A percentile compares a stretch with the other conserved stretches of the same genome.
These are phyloP conservation scores for Colletotrichum sp. DNA, from an alignment of 2,329 filamentous ascomycete genomes.

Conservation along the genomic window DNA sequence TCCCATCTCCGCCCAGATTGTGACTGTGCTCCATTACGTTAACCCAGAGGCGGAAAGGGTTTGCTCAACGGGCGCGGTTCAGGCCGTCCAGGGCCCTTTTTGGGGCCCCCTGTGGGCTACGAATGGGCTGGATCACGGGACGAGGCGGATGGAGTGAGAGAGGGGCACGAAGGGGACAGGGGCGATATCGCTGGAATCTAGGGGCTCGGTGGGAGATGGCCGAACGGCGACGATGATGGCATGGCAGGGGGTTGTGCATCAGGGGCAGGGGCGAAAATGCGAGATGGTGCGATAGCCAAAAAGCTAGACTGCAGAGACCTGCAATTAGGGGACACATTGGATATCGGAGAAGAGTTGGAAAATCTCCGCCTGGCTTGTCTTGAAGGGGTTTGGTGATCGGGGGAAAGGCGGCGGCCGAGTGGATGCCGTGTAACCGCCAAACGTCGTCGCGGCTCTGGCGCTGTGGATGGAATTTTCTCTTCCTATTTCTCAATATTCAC, in stretches of 20 bases:
- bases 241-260: background rate
- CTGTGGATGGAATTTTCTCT: background rate
- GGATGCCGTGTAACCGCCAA: background rate
- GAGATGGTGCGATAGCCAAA: background rate
- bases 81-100: background rate
- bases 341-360: background rate
- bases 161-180: background rate
- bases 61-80: background rate
- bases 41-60: background rate
- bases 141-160: background rate
- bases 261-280: background rate
- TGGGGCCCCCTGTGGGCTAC: background rate
- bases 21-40: background rate
- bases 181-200: slow-evolving; percentile 16
- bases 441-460: background rate
- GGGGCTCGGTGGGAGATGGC: background rate
- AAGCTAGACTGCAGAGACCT: background rate
- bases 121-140: background rate
- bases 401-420: background rate
- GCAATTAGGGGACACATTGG: background rate
- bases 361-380: background rate
- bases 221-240: slow-evolving; percentile 5
- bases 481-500: rapidly evolving
- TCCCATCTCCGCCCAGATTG: background rate
- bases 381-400: background rate